A percentile compares a stretch with the other conserved stretches of the same genome.
phyloP scores from a whole-genome alignment of 179 eudicot species.

The Nepenthes alata region DNA sequence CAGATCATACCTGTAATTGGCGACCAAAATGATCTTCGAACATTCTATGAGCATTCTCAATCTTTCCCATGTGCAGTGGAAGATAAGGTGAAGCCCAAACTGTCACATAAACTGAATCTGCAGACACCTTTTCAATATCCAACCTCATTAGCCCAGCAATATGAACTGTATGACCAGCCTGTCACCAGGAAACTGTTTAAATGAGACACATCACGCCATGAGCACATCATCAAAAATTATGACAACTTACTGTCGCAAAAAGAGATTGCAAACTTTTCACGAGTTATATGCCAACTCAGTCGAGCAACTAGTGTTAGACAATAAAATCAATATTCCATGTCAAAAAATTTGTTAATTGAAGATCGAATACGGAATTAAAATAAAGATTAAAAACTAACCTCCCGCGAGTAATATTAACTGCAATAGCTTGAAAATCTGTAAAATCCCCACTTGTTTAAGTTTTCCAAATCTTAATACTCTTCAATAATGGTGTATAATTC shows the following conservation, averaged over 20 bases:
- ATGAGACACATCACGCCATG: background rate
- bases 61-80: slow-evolving; percentile 93
- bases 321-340: too few species aligned
- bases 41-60: slow-evolving; percentile 51
- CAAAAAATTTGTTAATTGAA: too few species aligned
- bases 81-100: slow-evolving; percentile 86
- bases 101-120: slow-evolving; percentile 67
- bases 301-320: too few species aligned
- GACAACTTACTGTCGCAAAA: background rate
- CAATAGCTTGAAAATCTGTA: too few species aligned
- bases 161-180: slow-evolving; percentile 87
- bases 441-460: too few species aligned
- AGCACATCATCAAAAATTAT: too few species aligned
- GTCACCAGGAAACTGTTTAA: slow-evolving; percentile 9
- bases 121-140: slow-evolving; percentile 61
- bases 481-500: too few species aligned
- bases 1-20: slow-evolving; percentile 54
- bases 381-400: too few species aligned
- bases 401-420: too few species aligned
- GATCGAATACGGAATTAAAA: too few species aligned
- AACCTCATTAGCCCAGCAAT: slow-evolving; percentile 83
- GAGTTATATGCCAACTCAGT: too few species aligned
- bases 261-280: background rate
- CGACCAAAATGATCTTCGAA: slow-evolving; percentile 67
- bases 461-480: too few species aligned